These are phyloP conservation scores for Blyttiomyces sp. DNA, from an alignment of 371 early-diverging fungal species.

Conservation along the genomic window DNA sequence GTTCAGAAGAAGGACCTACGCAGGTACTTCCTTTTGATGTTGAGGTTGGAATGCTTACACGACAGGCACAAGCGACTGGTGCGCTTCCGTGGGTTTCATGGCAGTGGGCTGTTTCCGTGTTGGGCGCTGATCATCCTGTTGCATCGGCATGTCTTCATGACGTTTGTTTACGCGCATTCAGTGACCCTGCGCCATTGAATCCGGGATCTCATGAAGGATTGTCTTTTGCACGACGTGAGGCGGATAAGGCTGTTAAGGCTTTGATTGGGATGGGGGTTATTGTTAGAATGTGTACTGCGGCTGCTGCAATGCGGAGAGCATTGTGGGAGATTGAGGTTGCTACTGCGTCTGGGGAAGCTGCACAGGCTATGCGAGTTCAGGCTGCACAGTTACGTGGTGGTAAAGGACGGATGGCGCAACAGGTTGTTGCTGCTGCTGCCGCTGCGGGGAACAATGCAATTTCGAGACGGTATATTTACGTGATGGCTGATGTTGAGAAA, in stretches of 20 bases:
- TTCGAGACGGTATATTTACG: conserved; percentile 15
- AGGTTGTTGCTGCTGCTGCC: conserved; percentile 13
- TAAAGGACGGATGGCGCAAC: conserved; percentile 7
- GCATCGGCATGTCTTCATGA: conserved; percentile 23
- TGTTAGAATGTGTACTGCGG: conserved; percentile 7
- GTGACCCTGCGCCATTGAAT: conserved; percentile 15
- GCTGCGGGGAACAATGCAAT: conserved; percentile 21
- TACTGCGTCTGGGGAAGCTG: conserved; percentile 17
- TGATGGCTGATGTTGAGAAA: conserved; percentile 20
- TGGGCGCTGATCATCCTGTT: conserved; percentile 20
- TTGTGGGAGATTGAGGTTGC: conserved; percentile 17
- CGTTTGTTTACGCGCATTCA: conserved; percentile 12
- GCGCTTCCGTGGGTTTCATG: conserved; percentile 23
- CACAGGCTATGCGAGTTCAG: conserved; percentile 13
- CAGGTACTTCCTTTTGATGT: background rate
- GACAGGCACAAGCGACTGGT: conserved; percentile 16
- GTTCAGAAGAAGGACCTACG: background rate
- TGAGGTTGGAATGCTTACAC: conserved; percentile 14
- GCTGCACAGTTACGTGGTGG: conserved; percentile 6
- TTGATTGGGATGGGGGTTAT: conserved; percentile 11
- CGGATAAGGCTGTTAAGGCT: conserved; percentile 21
- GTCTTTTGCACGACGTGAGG: conserved; percentile 18
- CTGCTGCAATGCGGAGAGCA: conserved; percentile 5
- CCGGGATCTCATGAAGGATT: conserved; percentile 9
- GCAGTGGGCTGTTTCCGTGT: conserved; percentile 18